phyloP scores from a whole-genome alignment of 2,329 filamentous ascomycete species.

The Trichoderma simmonsii region DNA sequence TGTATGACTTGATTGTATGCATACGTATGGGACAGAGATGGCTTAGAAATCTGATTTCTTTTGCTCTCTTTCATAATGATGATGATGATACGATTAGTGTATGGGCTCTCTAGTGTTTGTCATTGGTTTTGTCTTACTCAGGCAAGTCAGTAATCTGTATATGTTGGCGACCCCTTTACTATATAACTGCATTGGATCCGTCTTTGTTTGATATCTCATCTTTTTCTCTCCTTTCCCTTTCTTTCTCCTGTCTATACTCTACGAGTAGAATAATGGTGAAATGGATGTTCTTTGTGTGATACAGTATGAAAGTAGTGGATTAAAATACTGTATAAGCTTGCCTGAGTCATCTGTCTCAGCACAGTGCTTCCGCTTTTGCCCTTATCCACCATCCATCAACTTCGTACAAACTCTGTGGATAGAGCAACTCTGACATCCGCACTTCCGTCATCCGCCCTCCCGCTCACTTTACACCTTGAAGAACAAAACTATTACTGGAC shows the following conservation, averaged over 20 bases:
- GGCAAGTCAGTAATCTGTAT: not conserved
- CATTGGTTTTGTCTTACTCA: not conserved
- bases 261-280: not conserved
- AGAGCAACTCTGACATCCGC: not conserved
- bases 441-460: not conserved
- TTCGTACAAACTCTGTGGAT: not conserved
- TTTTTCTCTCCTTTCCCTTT: not conserved
- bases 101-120: not conserved
- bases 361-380: conserved; percentile 18
- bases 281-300: not conserved
- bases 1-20: conserved; percentile 19
- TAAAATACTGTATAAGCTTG: not conserved
- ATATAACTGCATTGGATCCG: not conserved
- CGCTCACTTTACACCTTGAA: not conserved
- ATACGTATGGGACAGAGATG: not conserved
- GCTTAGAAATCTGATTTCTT: not conserved
- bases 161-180: not conserved
- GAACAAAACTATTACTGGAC: not conserved
- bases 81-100: not conserved
- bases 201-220: too few relatives aligned
- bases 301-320: too few relatives aligned
- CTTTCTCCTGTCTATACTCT: not conserved
- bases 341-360: not conserved
- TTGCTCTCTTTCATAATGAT: not conserved
- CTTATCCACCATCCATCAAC: not conserved